Conservation (phyloP, 352 stramenopile genomes). For the Phytophthora quininea region DNA sequence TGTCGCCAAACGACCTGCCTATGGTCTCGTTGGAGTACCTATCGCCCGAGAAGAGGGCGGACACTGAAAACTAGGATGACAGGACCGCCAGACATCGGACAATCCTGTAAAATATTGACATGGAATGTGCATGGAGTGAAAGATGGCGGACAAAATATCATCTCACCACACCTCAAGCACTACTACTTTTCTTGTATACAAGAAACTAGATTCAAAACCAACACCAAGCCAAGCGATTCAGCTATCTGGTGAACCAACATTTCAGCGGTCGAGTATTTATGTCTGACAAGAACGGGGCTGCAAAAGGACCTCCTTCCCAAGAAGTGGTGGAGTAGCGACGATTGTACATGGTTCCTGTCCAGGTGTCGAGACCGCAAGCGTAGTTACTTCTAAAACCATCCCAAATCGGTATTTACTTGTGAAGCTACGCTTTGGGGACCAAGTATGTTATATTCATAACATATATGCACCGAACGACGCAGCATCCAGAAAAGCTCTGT, state of each 20-base stretch:
- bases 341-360: slow-evolving; percentile 12
- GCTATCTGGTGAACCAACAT: slow-evolving; percentile 4
- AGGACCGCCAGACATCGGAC: too few species aligned
- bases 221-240: too few species aligned
- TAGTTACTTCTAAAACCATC: neutral
- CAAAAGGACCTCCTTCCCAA: neutral
- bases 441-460: slow-evolving; percentile 11
- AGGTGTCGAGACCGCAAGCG: neutral
- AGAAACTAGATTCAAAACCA: too few species aligned
- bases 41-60: too few species aligned
- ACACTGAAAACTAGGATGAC: too few species aligned
- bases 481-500: neutral
- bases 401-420: neutral
- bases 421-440: neutral
- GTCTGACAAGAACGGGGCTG: slow-evolving; percentile 6
- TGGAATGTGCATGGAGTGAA: too few species aligned
- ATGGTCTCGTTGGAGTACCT: too few species aligned
- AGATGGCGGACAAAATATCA: too few species aligned
- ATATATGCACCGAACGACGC: slow-evolving; percentile 14
- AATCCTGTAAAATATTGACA: too few species aligned
- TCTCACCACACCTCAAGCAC: too few species aligned
- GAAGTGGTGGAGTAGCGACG: slow-evolving; percentile 5
- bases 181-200: too few species aligned
- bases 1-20: too few species aligned
- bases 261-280: slow-evolving; percentile 1